Conservation (phyloP, 176 grass and related monocot species). For the Alopecurus myosuroides region DNA sequence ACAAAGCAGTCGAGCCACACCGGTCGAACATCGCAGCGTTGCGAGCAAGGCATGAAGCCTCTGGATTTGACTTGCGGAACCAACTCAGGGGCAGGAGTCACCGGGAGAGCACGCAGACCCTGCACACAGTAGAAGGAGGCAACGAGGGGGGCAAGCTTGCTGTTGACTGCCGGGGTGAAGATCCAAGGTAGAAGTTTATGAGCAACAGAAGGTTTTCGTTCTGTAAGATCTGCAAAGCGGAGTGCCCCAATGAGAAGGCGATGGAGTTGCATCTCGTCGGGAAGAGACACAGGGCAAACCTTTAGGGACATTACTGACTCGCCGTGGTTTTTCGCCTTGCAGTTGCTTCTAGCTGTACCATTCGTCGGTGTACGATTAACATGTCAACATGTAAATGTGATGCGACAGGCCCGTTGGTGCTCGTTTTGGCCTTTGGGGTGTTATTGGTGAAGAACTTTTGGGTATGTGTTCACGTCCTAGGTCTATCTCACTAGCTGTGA, state of each 20-base stretch:
- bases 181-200: neutral
- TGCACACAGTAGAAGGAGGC: neutral
- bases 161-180: neutral
- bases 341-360: neutral
- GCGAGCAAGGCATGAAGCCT: neutral
- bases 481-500: neutral
- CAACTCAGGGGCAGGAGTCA: conserved; percentile 1
- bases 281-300: neutral
- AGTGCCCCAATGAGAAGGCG: neutral
- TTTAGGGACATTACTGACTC: neutral
- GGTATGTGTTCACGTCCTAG: neutral
- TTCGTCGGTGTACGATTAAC: neutral
- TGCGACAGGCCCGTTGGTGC: neutral
- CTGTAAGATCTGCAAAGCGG: neutral
- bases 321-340: neutral
- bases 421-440: neutral
- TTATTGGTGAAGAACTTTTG: neutral
- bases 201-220: neutral
- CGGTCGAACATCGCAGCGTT: neutral
- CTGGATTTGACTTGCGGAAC: neutral
- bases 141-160: neutral
- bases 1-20: conserved; percentile 8
- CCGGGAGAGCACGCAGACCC: neutral
- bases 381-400: neutral
- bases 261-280: neutral